Percentiles rank a stretch among this genome's conserved stretches.
phyloP scores from a whole-genome alignment of 2,329 filamentous ascomycete species.

The Cordyceps pruinosa region DNA sequence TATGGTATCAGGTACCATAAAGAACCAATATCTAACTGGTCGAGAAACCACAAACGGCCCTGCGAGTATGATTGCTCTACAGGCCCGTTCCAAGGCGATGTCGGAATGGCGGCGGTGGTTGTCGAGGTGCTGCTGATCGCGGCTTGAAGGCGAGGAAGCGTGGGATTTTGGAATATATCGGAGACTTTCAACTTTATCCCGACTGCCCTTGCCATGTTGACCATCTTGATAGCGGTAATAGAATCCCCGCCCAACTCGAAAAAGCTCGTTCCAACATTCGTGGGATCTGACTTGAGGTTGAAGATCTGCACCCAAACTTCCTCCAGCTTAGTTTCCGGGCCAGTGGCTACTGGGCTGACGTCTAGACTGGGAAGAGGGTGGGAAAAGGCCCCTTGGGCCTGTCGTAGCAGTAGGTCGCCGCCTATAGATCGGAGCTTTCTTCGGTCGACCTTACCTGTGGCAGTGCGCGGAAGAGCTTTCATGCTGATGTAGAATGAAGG shows the following conservation, averaged over 20 bases:
- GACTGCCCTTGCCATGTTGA: conserved; percentile 8
- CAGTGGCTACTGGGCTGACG: background rate
- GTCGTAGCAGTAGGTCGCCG: background rate
- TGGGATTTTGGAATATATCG: background rate
- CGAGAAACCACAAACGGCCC: conserved; percentile 19
- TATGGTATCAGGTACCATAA: conserved; percentile 17
- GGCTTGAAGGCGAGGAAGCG: background rate
- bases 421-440: conserved; percentile 7
- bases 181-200: conserved; percentile 2
- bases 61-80: conserved; percentile 20
- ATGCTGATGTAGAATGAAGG: conserved; percentile 9
- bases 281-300: background rate
- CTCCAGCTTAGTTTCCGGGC: background rate
- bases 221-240: background rate
- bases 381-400: background rate
- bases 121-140: background rate
- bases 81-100: conserved; percentile 10
- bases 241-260: conserved; percentile 2
- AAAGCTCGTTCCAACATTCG: background rate
- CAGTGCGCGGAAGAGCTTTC: conserved; percentile 6
- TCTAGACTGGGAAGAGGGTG: background rate
- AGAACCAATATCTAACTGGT: conserved; percentile 15
- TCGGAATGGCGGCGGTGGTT: background rate
- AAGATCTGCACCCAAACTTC: conserved; percentile 1
- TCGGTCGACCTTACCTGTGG: conserved; percentile 9